Base-by-base conservation (phyloP, 495 filamentous ascomycete species). In the Clohesyomyces aquaticus region DNA sequence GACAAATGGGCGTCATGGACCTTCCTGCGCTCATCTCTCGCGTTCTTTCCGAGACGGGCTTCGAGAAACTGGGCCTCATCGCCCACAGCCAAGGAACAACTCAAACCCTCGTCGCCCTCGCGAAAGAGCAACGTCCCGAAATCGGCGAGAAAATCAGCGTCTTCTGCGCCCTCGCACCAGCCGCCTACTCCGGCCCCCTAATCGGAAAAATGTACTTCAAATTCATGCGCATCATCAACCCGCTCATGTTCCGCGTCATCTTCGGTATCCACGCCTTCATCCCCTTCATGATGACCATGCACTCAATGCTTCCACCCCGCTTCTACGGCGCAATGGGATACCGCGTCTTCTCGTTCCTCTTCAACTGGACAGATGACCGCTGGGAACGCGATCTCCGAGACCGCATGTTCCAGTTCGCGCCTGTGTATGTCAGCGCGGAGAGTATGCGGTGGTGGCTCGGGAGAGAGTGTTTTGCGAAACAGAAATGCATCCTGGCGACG, bases 391-490 rank as follows among this genome's bases (percentile, higher is more conserved):
- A 78, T 11, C 76, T 97, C 16, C 82, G 90, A 42, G 79, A 90
- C 67, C 85, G 93, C 12, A 88, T 93, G 84, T 97, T 98, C 74
- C 89, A 91, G 69, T 97, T 96, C 64, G 85, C 90, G 1, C 93
- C 93, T 3, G 90, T 95, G 1, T 96, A 93, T 70, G 91, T 96
- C 25, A 90, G 86, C 60, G 85, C 90, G 4, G 93, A 98, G 77
- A 88, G 85, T 22, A 96, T 98, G 88, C 82, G 91, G 0, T 98
- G 93, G 94, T 98, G 93, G 93, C 80, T 98, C 0, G 94, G 94
- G 0, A 77, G 88, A 1, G 91, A 95, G 68, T 91, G 92, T 66
- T 98, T 98, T 72, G 91, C 94, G 0, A 88, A 81, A 63, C 91
- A 97, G 63, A 89, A 89, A 73, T 98, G 94, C 74, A 96, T 98